Evolutionary conservation across 371 early-diverging fungal genomes (phyloP).

Genomic region (Caulochytrium protostelioides): DNA sequence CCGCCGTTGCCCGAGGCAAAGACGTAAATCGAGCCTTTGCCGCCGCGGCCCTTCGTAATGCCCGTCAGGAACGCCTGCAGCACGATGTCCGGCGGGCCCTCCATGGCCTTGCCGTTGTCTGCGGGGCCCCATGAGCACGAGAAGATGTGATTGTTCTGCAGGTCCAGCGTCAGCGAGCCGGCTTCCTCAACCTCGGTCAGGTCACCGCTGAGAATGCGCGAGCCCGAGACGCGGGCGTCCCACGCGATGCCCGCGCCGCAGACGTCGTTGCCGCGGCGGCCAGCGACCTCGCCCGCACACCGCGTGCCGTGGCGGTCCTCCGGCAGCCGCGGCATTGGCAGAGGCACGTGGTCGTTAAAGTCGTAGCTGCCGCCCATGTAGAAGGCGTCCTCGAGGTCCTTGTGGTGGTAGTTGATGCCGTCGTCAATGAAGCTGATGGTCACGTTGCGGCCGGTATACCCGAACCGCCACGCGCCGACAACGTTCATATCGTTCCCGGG

Average conservation of each 20-base stretch:
- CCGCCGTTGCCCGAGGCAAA: constrained; percentile 94
- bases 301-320: constrained; percentile 90
- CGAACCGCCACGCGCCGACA: constrained; percentile 63
- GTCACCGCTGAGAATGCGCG: constrained; percentile 64
- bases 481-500: constrained; percentile 74
- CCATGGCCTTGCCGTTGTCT: constrained; percentile 72
- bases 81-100: constrained; percentile 61
- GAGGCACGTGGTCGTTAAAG: constrained; percentile 54
- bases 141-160: constrained; percentile 71
- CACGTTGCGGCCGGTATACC: constrained; percentile 63
- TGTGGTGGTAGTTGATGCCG: constrained; percentile 64
- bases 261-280: constrained; percentile 47
- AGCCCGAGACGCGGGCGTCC: constrained; percentile 63
- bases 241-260: constrained; percentile 94
- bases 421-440: constrained; percentile 83
- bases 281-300: constrained; percentile 93
- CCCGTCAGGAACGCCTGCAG: constrained; percentile 62
- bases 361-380: constrained; percentile 72
- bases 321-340: constrained; percentile 50
- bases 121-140: constrained; percentile 90
- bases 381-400: constrained; percentile 70
- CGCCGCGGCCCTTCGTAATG: constrained; percentile 56
- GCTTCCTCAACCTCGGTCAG: constrained; percentile 82
- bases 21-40: constrained; percentile 71
- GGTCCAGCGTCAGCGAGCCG: constrained; percentile 59